Conservation (phyloP, 768 basidiomycete species). For the Leccinellum albellum region DNA sequence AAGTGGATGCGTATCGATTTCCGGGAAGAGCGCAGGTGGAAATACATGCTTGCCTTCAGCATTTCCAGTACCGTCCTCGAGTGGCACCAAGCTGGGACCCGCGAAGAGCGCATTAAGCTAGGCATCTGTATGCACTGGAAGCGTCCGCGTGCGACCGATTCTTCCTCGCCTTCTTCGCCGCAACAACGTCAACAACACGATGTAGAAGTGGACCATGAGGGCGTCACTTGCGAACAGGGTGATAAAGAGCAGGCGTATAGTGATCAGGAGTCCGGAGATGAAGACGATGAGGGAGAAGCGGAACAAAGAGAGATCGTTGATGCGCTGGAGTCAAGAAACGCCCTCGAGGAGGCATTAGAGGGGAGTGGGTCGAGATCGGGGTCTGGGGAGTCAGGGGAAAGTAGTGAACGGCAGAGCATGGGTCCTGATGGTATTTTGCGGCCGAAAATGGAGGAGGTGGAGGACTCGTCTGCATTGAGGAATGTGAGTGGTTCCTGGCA, state of each 20-base stretch:
- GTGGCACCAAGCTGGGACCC: slow-evolving; percentile 76
- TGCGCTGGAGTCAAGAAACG: slow-evolving; percentile 49
- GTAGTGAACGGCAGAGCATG: slow-evolving; percentile 32
- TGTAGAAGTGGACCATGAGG: slow-evolving; percentile 31
- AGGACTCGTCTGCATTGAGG: slow-evolving; percentile 47
- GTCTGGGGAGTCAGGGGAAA: slow-evolving; percentile 33
- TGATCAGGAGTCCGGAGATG: slow-evolving; percentile 47
- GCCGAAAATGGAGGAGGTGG: slow-evolving; percentile 54
- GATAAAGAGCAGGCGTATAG: slow-evolving; percentile 25
- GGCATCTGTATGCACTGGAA: slow-evolving; percentile 72
- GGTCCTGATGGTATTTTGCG: slow-evolving; percentile 30
- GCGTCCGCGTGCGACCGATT: slow-evolving; percentile 37
- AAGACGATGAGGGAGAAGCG: slow-evolving; percentile 57
- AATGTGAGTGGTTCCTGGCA: slow-evolving; percentile 18
- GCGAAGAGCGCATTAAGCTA: slow-evolving; percentile 56
- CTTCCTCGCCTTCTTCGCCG: slow-evolving; percentile 4
- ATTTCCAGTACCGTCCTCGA: slow-evolving; percentile 79
- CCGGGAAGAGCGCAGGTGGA: slow-evolving; percentile 92
- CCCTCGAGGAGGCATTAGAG: slow-evolving; percentile 59
- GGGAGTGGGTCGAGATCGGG: slow-evolving; percentile 26
- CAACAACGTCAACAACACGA: slow-evolving; percentile 34
- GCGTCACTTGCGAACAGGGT: slow-evolving; percentile 13
- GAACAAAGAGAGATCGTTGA: slow-evolving; percentile 56
- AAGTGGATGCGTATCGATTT: slow-evolving; percentile 98
- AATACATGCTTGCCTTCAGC: slow-evolving; percentile 77